Conservation (phyloP, 495 filamentous ascomycete genomes). For the Trichoderma gamsii region DNA sequence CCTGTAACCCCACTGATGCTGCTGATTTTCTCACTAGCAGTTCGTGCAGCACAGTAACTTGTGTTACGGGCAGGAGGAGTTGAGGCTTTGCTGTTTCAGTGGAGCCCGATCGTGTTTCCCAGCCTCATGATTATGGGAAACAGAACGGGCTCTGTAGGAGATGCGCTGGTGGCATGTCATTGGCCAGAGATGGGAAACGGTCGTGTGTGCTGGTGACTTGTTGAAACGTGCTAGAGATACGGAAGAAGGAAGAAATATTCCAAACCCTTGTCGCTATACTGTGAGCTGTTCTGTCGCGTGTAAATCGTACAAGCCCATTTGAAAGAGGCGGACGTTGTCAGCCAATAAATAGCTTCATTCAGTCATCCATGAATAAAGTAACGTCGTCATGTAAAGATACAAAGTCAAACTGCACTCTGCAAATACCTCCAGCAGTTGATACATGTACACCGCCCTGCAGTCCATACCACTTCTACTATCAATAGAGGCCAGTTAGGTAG, state of each 20-base stretch:
- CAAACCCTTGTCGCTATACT: neutral
- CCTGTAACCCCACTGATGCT: neutral
- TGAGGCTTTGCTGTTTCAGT: conserved; percentile 4
- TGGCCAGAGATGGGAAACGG: neutral
- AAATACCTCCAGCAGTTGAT: too few species aligned
- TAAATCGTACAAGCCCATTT: neutral
- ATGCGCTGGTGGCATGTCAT: neutral
- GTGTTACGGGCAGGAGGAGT: neutral
- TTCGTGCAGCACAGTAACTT: too few species aligned
- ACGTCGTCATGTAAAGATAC: neutral
- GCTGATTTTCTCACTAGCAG: neutral
- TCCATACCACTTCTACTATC: too few species aligned
- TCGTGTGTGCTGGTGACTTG: neutral
- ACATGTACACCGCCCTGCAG: too few species aligned
- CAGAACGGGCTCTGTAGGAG: neutral
- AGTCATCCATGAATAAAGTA: too few species aligned
- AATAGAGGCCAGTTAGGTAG: too few species aligned
- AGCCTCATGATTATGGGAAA: neutral
- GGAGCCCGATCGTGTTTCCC: neutral
- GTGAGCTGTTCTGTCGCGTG: neutral
- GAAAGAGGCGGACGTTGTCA: too few species aligned
- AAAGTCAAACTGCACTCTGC: neutral
- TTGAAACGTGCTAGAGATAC: neutral
- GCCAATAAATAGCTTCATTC: too few species aligned
- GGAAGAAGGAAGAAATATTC: neutral